These are phyloP conservation scores for Austroboletus festivus DNA, from an alignment of 768 basidiomycete species.

Conservation along the genomic window DNA sequence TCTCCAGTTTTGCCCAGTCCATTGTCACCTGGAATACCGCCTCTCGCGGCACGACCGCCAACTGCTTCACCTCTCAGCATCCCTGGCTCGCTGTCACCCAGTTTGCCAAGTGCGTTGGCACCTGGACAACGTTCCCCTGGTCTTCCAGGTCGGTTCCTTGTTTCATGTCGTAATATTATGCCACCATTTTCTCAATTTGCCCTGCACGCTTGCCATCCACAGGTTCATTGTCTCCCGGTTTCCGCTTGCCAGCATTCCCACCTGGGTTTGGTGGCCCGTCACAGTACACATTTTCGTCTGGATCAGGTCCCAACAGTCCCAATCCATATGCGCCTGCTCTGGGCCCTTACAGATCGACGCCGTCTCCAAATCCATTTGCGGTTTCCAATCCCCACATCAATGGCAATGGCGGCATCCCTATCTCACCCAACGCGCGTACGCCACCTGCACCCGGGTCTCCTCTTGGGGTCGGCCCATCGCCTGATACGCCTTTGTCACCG, in stretches of 20 bases:
- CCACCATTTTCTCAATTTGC: constrained; percentile 4
- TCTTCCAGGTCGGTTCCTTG: constrained; percentile 21
- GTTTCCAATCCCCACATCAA: background rate
- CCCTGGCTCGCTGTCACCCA: constrained; percentile 16
- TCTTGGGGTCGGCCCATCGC: background rate
- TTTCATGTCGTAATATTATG: constrained; percentile 4
- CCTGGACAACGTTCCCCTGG: constrained; percentile 22
- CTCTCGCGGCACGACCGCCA: constrained; percentile 7
- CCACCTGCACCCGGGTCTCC: constrained; percentile 7
- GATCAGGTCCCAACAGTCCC: constrained; percentile 9
- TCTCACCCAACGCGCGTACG: constrained; percentile 6
- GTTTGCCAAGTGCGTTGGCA: constrained; percentile 18
- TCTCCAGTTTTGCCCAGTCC: background rate
- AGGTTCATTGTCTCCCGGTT: constrained; percentile 20
- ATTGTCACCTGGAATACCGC: constrained; percentile 3
- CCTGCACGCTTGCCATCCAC: background rate
- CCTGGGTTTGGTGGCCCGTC: background rate
- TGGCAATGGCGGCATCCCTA: background rate
- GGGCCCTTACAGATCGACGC: constrained; percentile 1
- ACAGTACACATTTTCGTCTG: constrained; percentile 21
- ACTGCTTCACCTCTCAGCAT: constrained; percentile 6
- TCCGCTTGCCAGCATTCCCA: constrained; percentile 21
- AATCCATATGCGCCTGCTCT: background rate
- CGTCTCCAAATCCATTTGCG: constrained; percentile 3
- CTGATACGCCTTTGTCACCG: constrained; percentile 18